A percentile compares a stretch with the other conserved stretches of the same genome.
phyloP scores from a whole-genome alignment of 768 basidiomycete genomes.

The Kwoniella heveanensis region DNA sequence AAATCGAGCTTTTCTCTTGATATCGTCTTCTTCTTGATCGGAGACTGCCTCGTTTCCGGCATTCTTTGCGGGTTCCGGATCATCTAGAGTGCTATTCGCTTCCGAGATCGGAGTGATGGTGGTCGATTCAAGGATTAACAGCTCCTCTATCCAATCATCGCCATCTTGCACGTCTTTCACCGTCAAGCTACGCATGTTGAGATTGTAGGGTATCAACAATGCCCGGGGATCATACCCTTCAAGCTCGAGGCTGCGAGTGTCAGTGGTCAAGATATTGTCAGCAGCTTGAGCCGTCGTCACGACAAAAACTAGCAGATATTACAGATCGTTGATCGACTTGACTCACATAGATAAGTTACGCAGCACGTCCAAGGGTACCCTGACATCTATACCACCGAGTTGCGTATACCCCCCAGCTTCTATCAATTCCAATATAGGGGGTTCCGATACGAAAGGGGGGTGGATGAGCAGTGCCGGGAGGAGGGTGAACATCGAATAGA shows the following conservation, averaged over 20 bases:
- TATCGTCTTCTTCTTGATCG: neutral
- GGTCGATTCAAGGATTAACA: constrained; percentile 26
- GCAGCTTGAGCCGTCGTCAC: neutral
- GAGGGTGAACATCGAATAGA: constrained; percentile 53
- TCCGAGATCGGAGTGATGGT: too few species aligned
- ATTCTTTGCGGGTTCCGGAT: too few species aligned
- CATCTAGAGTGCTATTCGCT: too few species aligned
- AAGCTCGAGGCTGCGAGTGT: constrained; percentile 45
- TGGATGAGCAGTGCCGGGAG: constrained; percentile 52
- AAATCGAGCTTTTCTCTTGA: constrained; percentile 14
- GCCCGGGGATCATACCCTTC: constrained; percentile 53
- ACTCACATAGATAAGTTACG: constrained; percentile 50
- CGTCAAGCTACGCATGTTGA: constrained; percentile 48
- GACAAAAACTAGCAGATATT: constrained; percentile 2
- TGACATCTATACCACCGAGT: constrained; percentile 51
- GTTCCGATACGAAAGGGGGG: constrained; percentile 48
- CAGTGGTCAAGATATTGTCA: neutral
- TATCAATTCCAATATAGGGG: constrained; percentile 50
- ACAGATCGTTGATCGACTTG: too few species aligned
- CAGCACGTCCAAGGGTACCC: constrained; percentile 52
- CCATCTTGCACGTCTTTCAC: constrained; percentile 53
- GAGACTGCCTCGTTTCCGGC: too few species aligned
- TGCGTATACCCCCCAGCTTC: constrained; percentile 52
- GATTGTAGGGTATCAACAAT: constrained; percentile 44
- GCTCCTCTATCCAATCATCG: constrained; percentile 54